These are phyloP conservation scores for Tillandsia fasciculata DNA, from an alignment of 176 grass and related monocot species.

Conservation along the genomic window DNA sequence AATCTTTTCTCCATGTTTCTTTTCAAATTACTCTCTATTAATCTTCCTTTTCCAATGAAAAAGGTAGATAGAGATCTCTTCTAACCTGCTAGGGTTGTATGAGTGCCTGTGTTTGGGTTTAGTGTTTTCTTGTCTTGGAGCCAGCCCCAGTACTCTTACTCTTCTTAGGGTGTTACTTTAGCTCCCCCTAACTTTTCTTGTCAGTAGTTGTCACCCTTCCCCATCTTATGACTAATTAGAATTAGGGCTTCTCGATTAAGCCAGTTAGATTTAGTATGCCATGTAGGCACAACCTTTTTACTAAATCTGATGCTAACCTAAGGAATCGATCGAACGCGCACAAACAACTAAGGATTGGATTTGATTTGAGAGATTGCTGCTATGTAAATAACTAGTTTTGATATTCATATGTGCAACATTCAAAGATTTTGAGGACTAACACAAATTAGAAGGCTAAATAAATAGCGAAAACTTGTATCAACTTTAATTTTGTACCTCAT, in stretches of 20 bases:
- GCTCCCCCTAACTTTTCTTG: slow-evolving; percentile 55
- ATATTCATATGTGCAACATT: too few species aligned
- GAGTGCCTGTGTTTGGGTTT: slow-evolving; percentile 27
- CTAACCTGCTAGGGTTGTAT: slow-evolving; percentile 16
- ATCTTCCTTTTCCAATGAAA: slow-evolving; percentile 14
- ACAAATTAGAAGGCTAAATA: too few species aligned
- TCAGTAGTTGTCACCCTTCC: slow-evolving; percentile 24
- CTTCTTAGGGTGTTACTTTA: slow-evolving; percentile 64
- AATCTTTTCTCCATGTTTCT: background rate
- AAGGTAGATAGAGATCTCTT: slow-evolving; percentile 20
- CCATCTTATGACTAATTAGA: slow-evolving; percentile 19
- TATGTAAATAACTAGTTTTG: too few species aligned
- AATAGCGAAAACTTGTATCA: too few species aligned
- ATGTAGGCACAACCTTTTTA: slow-evolving; percentile 41
- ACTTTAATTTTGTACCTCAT: too few species aligned
- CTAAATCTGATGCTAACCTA: background rate
- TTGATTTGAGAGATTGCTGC: too few species aligned
- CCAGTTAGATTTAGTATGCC: slow-evolving; percentile 47
- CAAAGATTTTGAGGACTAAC: too few species aligned
- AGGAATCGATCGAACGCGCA: background rate
- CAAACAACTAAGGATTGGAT: slow-evolving; percentile 1
- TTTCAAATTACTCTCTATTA: slow-evolving; percentile 2
- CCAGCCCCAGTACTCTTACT: slow-evolving; percentile 57
- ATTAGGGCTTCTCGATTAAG: slow-evolving; percentile 39
- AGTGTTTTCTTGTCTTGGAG: slow-evolving; percentile 42